phyloP scores from a whole-genome alignment of 495 filamentous ascomycete species.

The Hypoxylon lenormandii region DNA sequence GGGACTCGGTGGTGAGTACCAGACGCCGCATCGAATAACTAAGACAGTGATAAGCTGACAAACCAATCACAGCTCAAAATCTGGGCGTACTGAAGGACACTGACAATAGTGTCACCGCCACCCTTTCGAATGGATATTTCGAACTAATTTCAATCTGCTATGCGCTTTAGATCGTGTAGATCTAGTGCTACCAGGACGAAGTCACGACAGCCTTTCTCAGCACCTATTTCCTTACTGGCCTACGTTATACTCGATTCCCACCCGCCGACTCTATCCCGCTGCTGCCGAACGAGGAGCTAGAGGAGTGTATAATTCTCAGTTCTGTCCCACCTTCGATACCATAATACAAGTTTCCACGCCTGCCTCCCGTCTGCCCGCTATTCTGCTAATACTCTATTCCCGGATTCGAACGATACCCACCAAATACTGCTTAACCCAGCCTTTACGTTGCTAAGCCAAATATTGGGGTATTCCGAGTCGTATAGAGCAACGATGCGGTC shows the following conservation, averaged over 20 bases:
- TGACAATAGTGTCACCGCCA: conserved; percentile 11
- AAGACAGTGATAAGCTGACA: conserved; percentile 41
- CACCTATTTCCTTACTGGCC: conserved; percentile 53
- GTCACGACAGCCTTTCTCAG: conserved; percentile 64
- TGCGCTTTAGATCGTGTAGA: conserved; percentile 60
- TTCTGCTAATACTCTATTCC: conserved; percentile 39
- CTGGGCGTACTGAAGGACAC: conserved; percentile 74
- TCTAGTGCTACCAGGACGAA: conserved; percentile 65
- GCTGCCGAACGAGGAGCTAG: conserved; percentile 43
- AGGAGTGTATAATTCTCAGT: conserved; percentile 39
- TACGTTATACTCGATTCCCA: conserved; percentile 53
- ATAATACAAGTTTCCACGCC: conserved; percentile 44
- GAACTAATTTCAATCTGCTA: conserved; percentile 58
- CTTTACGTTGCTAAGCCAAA: neutral
- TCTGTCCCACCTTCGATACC: conserved; percentile 35
- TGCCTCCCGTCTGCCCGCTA: conserved; percentile 28
- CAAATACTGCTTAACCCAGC: conserved; percentile 7
- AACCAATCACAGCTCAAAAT: conserved; percentile 78
- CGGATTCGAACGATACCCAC: conserved; percentile 28
- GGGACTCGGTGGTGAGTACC: conserved; percentile 93
- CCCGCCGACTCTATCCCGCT: conserved; percentile 40
- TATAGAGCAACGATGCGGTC: conserved; percentile 21
- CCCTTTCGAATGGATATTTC: conserved; percentile 44
- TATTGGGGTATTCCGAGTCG: conserved; percentile 3
- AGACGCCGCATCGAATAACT: neutral